phyloP scores from a whole-genome alignment of 805 yeast species.

The Spathaspora arborariae region DNA sequence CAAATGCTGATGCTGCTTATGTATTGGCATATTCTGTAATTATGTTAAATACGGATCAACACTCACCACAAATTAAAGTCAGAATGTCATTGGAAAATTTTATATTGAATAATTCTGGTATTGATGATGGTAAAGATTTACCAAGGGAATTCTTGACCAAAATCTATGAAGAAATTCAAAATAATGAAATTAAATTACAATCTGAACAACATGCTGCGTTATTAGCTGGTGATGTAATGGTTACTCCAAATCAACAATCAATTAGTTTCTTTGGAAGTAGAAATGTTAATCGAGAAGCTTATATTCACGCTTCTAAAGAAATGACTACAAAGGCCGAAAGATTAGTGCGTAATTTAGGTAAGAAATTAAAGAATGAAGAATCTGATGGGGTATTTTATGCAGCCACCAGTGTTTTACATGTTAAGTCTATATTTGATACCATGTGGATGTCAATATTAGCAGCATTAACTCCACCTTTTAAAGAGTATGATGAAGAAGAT shows the following conservation, averaged over 20 bases:
- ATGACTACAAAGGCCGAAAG: conserved; percentile 87
- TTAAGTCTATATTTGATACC: conserved; percentile 87
- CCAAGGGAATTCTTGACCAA: conserved; percentile 67
- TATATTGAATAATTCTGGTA: conserved; percentile 81
- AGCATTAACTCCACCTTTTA: conserved; percentile 90
- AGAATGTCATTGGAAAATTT: conserved; percentile 90
- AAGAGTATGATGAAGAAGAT: conserved; percentile 76
- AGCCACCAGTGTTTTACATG: conserved; percentile 87
- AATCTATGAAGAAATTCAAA: conserved; percentile 73
- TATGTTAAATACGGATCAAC: conserved; percentile 91
- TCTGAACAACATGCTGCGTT: conserved; percentile 94
- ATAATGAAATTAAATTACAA: conserved; percentile 82
- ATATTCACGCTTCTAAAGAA: conserved; percentile 87
- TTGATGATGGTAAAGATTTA: conserved; percentile 84
- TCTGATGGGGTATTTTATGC: conserved; percentile 56
- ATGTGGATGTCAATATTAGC: conserved; percentile 97
- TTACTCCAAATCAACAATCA: conserved; percentile 32
- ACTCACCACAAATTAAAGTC: conserved; percentile 78
- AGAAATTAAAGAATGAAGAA: conserved; percentile 36
- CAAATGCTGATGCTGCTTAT: conserved; percentile 93
- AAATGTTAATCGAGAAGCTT: conserved; percentile 74
- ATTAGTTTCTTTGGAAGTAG: conserved; percentile 66
- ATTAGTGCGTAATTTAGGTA: conserved; percentile 65
- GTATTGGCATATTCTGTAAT: conserved; percentile 88
- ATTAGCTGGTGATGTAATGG: conserved; percentile 54